These are phyloP conservation scores for Coniella vitis DNA, from an alignment of 2,329 filamentous ascomycete genomes.

Conservation along the genomic window DNA sequence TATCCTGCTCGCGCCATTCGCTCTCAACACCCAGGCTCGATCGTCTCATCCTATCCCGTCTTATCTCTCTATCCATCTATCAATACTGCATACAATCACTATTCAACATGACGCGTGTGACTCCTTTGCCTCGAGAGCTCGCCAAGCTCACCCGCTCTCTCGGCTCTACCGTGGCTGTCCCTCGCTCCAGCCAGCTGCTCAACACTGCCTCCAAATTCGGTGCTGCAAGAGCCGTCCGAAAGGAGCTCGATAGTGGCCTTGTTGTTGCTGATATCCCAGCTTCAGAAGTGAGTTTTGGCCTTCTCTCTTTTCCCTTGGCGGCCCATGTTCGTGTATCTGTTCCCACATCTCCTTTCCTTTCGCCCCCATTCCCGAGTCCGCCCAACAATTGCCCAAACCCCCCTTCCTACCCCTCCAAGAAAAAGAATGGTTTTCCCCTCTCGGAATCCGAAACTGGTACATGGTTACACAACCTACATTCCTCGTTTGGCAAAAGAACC, in stretches of 20 bases:
- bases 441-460: too few species aligned
- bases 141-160: slow-evolving; percentile 42
- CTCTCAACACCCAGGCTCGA: not conserved
- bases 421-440: not conserved
- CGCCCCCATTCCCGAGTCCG: not conserved
- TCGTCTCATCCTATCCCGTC: not conserved
- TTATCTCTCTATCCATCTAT: not conserved
- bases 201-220: slow-evolving; percentile 30
- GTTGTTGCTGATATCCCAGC: slow-evolving; percentile 6
- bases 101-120: slow-evolving; percentile 41
- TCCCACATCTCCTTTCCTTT: not conserved
- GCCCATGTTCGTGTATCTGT: too few species aligned
- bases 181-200: slow-evolving; percentile 28
- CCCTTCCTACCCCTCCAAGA: too few species aligned
- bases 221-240: slow-evolving; percentile 36
- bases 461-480: too few species aligned
- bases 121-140: slow-evolving; percentile 32
- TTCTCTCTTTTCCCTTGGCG: not conserved
- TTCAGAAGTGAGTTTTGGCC: slow-evolving; percentile 7
- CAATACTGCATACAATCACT: not conserved
- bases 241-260: slow-evolving; percentile 37
- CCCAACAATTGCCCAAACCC: too few species aligned
- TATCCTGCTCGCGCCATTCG: not conserved
- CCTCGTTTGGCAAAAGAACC: too few species aligned
- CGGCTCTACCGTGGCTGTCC: slow-evolving; percentile 33